phyloP scores from a whole-genome alignment of 257 asterid genomes.

The Rauvolfia tetraphylla region DNA sequence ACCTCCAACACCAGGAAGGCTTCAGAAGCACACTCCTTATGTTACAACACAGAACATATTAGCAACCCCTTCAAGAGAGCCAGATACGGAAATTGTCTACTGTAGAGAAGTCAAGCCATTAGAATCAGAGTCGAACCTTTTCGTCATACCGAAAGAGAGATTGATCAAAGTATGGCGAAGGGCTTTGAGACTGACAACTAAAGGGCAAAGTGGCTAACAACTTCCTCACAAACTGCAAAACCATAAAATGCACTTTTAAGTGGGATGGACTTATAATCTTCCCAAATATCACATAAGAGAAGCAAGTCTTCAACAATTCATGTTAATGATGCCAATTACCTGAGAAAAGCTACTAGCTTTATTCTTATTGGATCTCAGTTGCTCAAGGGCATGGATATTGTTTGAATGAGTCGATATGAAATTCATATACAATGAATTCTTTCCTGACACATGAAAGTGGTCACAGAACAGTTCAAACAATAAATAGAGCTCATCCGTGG shows the following conservation, averaged over 20 bases:
- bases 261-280: neutral
- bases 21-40: neutral
- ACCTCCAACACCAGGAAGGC: neutral
- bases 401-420: constrained; percentile 83
- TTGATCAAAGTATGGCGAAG: constrained; percentile 96
- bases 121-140: constrained; percentile 52
- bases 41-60: neutral
- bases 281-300: neutral
- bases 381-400: constrained; percentile 78
- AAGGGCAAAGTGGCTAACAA: constrained; percentile 68
- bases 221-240: constrained; percentile 84
- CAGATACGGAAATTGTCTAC: neutral
- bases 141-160: constrained; percentile 92
- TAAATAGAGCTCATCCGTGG: constrained; percentile 81
- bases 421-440: constrained; percentile 61
- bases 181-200: constrained; percentile 91
- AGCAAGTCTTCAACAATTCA: neutral
- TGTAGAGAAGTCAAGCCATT: neutral
- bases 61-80: neutral
- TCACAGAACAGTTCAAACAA: constrained; percentile 80
- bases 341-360: constrained; percentile 72
- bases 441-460: constrained; percentile 81
- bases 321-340: constrained; percentile 37
- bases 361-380: constrained; percentile 57
- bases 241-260: constrained; percentile 6